Percentiles rank a stretch among this genome's conserved stretches.
phyloP scores from a whole-genome alignment of 208 protist genomes.

The Leishmania mexicana region DNA sequence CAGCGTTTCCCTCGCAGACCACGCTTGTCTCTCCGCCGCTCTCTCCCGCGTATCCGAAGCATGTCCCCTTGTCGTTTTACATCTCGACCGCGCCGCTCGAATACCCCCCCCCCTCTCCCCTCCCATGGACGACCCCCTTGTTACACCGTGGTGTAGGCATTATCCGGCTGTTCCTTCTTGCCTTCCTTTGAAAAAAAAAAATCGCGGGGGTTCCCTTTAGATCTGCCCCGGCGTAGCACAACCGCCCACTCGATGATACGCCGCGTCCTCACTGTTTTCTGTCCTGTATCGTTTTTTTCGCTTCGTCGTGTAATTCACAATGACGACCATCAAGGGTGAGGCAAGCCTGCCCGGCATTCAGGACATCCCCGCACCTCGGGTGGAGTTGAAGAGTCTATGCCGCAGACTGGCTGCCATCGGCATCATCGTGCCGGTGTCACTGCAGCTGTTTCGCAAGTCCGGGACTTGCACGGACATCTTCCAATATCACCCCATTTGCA shows the following conservation, averaged over 20 bases:
- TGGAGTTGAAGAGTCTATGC: constrained; percentile 13
- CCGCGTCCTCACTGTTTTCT: neutral
- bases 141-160: neutral
- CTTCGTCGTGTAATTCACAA: neutral
- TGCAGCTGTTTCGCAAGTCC: constrained; percentile 11
- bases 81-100: neutral
- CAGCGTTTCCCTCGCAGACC: neutral
- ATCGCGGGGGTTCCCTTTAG: neutral
- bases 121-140: neutral
- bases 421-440: constrained; percentile 17
- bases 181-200: neutral
- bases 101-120: neutral
- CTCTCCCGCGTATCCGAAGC: neutral
- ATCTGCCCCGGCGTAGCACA: neutral
- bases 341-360: neutral
- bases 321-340: neutral
- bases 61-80: neutral
- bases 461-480: constrained; percentile 31
- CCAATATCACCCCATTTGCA: constrained; percentile 62
- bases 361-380: constrained; percentile 5
- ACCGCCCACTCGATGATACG: neutral
- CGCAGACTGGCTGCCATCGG: constrained; percentile 19
- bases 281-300: neutral
- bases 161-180: neutral
- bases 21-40: neutral